A percentile compares a stretch with the other conserved stretches of the same genome.
Evolutionary conservation across 345 rosid species (phyloP).

Genomic region (Nephelium lappaceum): DNA sequence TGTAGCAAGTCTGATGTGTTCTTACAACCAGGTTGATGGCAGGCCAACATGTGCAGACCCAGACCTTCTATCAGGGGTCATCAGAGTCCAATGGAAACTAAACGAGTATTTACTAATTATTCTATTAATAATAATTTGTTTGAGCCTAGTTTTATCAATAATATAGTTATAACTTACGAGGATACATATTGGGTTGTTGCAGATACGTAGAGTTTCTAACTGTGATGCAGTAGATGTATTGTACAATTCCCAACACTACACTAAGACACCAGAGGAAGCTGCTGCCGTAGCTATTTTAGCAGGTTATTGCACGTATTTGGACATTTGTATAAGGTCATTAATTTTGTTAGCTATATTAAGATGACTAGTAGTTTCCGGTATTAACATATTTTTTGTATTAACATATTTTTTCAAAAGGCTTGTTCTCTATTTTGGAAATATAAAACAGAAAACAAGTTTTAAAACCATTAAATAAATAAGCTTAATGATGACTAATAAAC

Average conservation of each 20-base stretch:
- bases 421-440: too few relatives aligned
- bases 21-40: conserved; percentile 91
- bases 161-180: not conserved
- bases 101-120: conserved; percentile 54
- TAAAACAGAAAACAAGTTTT: not conserved
- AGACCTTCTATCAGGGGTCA: conserved; percentile 64
- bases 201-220: conserved; percentile 91
- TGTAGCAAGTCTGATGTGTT: conserved; percentile 98
- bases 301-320: conserved; percentile 31
- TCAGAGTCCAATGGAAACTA: conserved; percentile 87
- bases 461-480: too few relatives aligned
- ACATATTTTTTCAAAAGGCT: too few relatives aligned
- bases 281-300: conserved; percentile 77
- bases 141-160: not conserved
- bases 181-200: conserved; percentile 16
- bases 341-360: too few relatives aligned
- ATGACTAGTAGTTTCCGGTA: too few relatives aligned
- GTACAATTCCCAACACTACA: conserved; percentile 71
- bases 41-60: conserved; percentile 91
- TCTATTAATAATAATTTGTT: not conserved
- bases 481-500: conserved; percentile 38
- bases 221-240: conserved; percentile 81
- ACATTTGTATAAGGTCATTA: not conserved
- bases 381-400: too few relatives aligned
- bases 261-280: conserved; percentile 88